Evolutionary conservation across 1,284 basidiomycete species (phyloP).

Genomic region (Rhodotorula sp.): DNA sequence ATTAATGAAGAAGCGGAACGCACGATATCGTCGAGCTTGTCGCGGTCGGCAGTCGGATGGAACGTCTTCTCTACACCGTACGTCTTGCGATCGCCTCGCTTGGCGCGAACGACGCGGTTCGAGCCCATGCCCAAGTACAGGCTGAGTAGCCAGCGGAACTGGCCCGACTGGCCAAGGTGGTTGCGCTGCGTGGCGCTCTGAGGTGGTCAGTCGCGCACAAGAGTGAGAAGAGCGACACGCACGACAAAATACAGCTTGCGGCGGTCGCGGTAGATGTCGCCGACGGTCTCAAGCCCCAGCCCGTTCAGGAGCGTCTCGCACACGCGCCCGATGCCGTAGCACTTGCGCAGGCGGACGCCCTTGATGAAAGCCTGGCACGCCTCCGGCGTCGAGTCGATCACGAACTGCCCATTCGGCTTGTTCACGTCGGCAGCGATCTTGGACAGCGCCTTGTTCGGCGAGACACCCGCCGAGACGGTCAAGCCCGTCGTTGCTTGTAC

Average conservation of each 20-base stretch:
- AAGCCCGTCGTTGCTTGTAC: slow-evolving; percentile 74
- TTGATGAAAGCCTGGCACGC: slow-evolving; percentile 65
- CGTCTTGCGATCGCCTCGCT: slow-evolving; percentile 79
- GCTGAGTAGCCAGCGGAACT: slow-evolving; percentile 45
- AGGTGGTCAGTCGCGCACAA: too few relatives aligned
- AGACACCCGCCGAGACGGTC: slow-evolving; percentile 79
- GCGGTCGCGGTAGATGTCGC: slow-evolving; percentile 76
- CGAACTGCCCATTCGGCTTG: slow-evolving; percentile 90
- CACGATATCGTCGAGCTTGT: slow-evolving; percentile 14
- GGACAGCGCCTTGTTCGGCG: slow-evolving; percentile 63
- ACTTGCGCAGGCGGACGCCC: slow-evolving; percentile 14
- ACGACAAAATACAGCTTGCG: slow-evolving; percentile 63
- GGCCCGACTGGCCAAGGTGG: slow-evolving; percentile 21
- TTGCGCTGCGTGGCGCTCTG: slow-evolving; percentile 14
- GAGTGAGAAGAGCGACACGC: neutral
- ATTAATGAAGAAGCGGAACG: slow-evolving; percentile 27
- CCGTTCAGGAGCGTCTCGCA: slow-evolving; percentile 81
- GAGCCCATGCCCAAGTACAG: slow-evolving; percentile 82
- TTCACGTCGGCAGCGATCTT: slow-evolving; percentile 66
- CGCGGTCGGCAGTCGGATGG: slow-evolving; percentile 24
- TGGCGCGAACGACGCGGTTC: slow-evolving; percentile 72
- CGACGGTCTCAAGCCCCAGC: slow-evolving; percentile 82
- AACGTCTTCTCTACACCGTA: slow-evolving; percentile 80
- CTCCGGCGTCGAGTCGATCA: slow-evolving; percentile 56
- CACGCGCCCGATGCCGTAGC: slow-evolving; percentile 58